Base-by-base conservation (phyloP, 768 basidiomycete species). In the Boletus bicolor region DNA sequence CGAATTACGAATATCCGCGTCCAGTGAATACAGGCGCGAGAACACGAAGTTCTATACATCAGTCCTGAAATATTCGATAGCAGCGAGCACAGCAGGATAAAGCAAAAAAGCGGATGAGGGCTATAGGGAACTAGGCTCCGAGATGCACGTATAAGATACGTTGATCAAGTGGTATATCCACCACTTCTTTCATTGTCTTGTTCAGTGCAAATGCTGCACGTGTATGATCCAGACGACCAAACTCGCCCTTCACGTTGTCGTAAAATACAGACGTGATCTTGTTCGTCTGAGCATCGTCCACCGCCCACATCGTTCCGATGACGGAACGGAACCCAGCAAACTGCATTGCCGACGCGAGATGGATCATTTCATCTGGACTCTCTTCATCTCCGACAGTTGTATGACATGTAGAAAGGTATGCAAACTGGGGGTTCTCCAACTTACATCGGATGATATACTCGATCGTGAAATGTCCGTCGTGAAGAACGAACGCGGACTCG, bases 361-460 rank as follows among this genome's bases (percentile, higher is more conserved):
- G 51, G 15, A 51, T 47, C 41, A 39, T 44, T 32, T 56, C 55
- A 10, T 52, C 49, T 7, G 54, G 38, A 48, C 58, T 49, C 57
- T 64, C 38, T 51, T 57, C 45, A 51, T 51, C 41, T 12, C 42
- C 32, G 15, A 45, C 50, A 42, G 43, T 26, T 21, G 43, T 51
- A 10, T 51, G 41, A 26, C 68, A 71, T 0, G 66, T 64, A 7
- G 66, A 71, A 17, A 69, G 45, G 15, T 56, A 64, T 6, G 63
- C 62, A 21, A 64, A 60, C 32, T 64, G 55, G 0, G 59, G 12
- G 8, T 61, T 44, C 15, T 46, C 12, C 3, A 63, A 30, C 0
- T 53, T 24, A 8, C 46, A 51, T 8, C 41, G 55, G 4, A 41
- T 43, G 46, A 64, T 64, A 2, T n/a, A 39, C 4, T 52, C 43